Conservation (phyloP, 176 grass and related monocot species). For the Dendrocalamus sinicus region DNA sequence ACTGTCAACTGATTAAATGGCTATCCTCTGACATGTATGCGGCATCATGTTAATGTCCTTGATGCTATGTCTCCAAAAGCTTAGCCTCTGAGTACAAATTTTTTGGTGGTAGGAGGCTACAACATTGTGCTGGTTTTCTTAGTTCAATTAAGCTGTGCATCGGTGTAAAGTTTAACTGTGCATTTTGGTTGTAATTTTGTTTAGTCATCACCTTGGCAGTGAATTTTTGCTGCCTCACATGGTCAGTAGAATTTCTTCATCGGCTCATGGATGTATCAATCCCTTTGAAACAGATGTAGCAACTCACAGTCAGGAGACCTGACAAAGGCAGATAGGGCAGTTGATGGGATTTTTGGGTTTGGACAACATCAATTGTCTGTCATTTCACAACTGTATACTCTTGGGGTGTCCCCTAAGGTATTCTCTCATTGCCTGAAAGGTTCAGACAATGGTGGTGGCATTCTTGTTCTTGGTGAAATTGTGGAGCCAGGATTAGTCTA, state of each 20-base stretch:
- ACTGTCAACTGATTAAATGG: neutral
- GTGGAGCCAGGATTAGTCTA: constrained; percentile 89
- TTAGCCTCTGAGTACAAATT: neutral
- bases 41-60: neutral
- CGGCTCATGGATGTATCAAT: constrained; percentile 28
- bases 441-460: constrained; percentile 86
- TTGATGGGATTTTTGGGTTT: constrained; percentile 98
- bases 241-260: neutral
- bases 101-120: neutral
- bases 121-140: constrained; percentile 12
- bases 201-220: constrained; percentile 2
- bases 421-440: constrained; percentile 99
- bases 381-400: constrained; percentile 75
- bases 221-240: constrained; percentile 22
- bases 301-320: constrained; percentile 86
- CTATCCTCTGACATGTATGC: constrained; percentile 1
- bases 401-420: constrained; percentile 74
- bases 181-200: constrained; percentile 22
- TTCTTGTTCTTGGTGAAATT: constrained; percentile 94
- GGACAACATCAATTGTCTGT: constrained; percentile 87
- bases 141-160: neutral
- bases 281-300: constrained; percentile 76
- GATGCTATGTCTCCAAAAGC: constrained; percentile 11
- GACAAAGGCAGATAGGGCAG: constrained; percentile 84
- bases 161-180: constrained; percentile 23